A percentile compares a stretch with the other conserved stretches of the same genome.
These are phyloP conservation scores for Neurospora hispaniola DNA, from an alignment of 495 filamentous ascomycete species.

Conservation along the genomic window DNA sequence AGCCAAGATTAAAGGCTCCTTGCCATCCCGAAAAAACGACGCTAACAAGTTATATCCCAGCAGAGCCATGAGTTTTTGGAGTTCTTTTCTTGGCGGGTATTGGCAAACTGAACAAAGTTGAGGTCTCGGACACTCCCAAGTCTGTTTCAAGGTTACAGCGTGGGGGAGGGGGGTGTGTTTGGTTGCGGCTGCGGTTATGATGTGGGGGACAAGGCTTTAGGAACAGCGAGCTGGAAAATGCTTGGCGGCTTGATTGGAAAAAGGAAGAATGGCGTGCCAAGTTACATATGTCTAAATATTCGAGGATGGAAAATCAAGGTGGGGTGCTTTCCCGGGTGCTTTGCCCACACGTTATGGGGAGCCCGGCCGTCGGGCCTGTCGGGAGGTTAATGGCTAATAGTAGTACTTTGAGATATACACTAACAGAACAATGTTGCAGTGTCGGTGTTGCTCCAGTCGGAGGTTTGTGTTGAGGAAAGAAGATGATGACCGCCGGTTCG, in stretches of 20 bases:
- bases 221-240: no score
- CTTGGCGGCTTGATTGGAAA: no score
- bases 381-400: neutral
- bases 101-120: neutral
- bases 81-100: neutral
- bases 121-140: neutral
- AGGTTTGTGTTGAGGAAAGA: neutral
- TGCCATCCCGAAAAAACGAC: no score
- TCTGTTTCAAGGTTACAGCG: neutral
- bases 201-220: neutral
- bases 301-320: no score
- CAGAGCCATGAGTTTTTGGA: neutral
- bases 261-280: no score
- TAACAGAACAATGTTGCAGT: neutral
- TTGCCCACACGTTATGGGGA: neutral
- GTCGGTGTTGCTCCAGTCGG: neutral
- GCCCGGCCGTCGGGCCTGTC: neutral
- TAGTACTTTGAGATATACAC: neutral
- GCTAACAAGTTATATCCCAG: no score
- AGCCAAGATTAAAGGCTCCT: no score
- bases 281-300: no score
- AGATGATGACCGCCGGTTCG: neutral
- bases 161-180: neutral
- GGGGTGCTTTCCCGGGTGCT: no score
- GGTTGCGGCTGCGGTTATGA: neutral